A percentile compares a stretch with the other conserved stretches of the same genome.
These are phyloP conservation scores for Buxus sempervirens DNA, from an alignment of 164 flowering plant species.

Conservation along the genomic window DNA sequence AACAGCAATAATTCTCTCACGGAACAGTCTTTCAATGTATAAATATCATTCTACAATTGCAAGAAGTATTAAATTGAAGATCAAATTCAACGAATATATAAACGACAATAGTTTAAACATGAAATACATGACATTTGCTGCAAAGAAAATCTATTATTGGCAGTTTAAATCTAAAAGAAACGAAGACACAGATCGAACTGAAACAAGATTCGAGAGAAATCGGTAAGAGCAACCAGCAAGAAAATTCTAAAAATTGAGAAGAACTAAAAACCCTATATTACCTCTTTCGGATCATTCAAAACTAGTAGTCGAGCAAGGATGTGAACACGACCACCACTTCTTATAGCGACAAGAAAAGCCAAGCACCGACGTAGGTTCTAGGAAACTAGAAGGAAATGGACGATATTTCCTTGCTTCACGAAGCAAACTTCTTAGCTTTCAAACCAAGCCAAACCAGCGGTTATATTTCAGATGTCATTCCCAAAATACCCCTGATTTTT, in stretches of 20 bases:
- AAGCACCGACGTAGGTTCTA: neutral
- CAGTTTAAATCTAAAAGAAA: too few species aligned
- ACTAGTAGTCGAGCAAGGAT: neutral
- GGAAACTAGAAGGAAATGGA: neutral
- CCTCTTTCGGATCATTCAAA: neutral
- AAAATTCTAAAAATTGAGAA: neutral
- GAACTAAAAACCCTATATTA: neutral
- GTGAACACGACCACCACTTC: neutral
- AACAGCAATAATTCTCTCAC: neutral
- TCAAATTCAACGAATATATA: neutral
- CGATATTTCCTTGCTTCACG: neutral
- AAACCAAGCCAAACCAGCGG: too few species aligned
- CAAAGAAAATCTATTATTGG: too few species aligned
- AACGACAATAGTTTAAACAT: too few species aligned
- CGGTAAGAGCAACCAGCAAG: neutral
- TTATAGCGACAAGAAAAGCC: neutral
- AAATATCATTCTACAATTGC: neutral
- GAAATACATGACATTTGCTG: too few species aligned
- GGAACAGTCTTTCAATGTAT: neutral
- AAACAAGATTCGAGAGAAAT: neutral
- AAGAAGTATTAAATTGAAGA: neutral
- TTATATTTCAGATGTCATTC: too few species aligned
- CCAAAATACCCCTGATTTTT: too few species aligned
- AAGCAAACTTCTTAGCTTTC: too few species aligned
- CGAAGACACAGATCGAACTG: neutral